Base-by-base conservation (phyloP, 192 early-diverging fungal species). In the Geranomyces variabilis region DNA sequence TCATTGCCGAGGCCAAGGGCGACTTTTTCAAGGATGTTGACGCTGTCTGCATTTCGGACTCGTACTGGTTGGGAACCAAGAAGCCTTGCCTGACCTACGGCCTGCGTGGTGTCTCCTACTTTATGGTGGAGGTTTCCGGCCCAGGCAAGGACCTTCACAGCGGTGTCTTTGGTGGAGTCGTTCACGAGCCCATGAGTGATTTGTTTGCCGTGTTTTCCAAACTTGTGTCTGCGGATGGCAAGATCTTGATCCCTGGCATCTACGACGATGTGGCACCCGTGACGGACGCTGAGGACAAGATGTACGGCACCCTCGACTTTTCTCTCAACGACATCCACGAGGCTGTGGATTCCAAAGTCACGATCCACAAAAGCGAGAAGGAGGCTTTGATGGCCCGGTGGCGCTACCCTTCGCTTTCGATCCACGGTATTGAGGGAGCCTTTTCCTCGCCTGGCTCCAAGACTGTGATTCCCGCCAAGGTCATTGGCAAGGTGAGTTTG, bases 151-250 rank as follows among this genome's bases (percentile, higher is more conserved):
- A 99, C 79, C 86, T 99, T 57, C 97, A 99, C 85, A 94, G 92
- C 81, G 97, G 97, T 75, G 93, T 97, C 29, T 96, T 95, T 85
- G 94, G 73, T 26, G 83, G 81, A 21, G 77, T 75, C 15, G 80
- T 97, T 64, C 94, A 99, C 77, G 97, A 99, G 84, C 97, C 97
- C 61, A 99, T 99, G 97, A 93, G 93, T 36, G 97, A 99, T 79
- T 82, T 99, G 69, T 79, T 93, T 73, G 76, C 84, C 48, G 72
- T 99, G 59, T 88, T 99, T 86, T 78, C 84, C 73, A 92, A 86
- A 76, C 85, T 99, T 62, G 95, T 97, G 61, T 81, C 84, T 41
- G 88, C 88, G 49, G 78, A 92, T 68, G 97, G 97, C 61, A 86
- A 90, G 77, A 97, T 99, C 74, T 86, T 93, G 57, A 83, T 99